Base-by-base conservation (phyloP, 2,329 filamentous ascomycete genomes). In the Phoma sp. region DNA sequence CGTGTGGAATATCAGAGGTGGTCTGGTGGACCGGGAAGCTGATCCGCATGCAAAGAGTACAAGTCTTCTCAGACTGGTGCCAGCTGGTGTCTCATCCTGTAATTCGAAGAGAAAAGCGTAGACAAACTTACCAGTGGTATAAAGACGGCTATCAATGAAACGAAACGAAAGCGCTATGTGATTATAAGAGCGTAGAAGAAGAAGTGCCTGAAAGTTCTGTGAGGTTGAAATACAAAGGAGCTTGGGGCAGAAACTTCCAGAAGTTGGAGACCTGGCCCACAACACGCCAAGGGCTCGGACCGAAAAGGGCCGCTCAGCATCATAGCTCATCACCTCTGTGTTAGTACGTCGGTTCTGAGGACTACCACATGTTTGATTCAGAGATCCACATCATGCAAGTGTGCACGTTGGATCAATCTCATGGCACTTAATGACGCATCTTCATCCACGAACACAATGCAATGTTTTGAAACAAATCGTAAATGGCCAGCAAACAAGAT, bases 11-110 rank as follows among this genome's bases (percentile, higher is more conserved):
- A 51, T 65, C 61, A 67, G 64, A 63, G 55, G 61, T 60, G 57
- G 65, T 63, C 60, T 66, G 52, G 47, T 58, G 57, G 63, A 64
- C 79, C 77, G 75, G 75, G 76, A 76, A 83, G 82, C 83, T 84
- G 79, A 76, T 86, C 83, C 81, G 82, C 84, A 86, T 73, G 76
- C 78, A 82, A 80, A 83, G 80, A 83, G 80, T 81, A 83, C 81
- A 83, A 84, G 77, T 83, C 81, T 80, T 82, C 79, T 86, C 77
- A 80, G 84, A 83, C 84, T 86, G 84, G 84, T 87, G 84, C 84
- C 84, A 87, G 84, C 84, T 80, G 76, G 77, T 70, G 72, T 71
- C 82, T 86, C 84, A 85, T 86, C 84, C 83, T 68, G 60, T 53
- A 51, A 65, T 52, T 30, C 14, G 44, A 27, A 33, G 18, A 22